A percentile compares a stretch with the other conserved stretches of the same genome.
phyloP scores from a whole-genome alignment of 2,329 filamentous ascomycete genomes.

The Calonectria leucothoes region DNA sequence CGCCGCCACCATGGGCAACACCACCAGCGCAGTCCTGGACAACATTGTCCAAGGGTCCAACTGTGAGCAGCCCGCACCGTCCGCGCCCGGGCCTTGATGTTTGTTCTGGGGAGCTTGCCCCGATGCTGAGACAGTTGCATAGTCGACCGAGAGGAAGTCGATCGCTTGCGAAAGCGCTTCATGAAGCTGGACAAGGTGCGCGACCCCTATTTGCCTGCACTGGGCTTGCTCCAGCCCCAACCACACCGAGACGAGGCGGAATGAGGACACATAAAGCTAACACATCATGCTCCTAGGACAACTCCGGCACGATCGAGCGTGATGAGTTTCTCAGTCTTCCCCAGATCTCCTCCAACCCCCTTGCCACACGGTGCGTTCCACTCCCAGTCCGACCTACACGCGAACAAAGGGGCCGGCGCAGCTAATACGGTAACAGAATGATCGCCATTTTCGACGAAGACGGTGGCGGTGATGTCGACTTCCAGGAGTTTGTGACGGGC shows the following conservation, averaged over 20 bases:
- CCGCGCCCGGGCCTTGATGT: background rate
- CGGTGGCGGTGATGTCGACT: slow-evolving; percentile 96
- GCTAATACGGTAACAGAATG: slow-evolving; percentile 70
- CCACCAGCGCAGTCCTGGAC: slow-evolving; percentile 82
- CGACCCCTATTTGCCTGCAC: slow-evolving; percentile 18
- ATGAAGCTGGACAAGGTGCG: slow-evolving; percentile 98
- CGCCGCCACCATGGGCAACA: slow-evolving; percentile 70
- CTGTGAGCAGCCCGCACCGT: slow-evolving; percentile 67
- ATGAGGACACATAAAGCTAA: slow-evolving; percentile 10
- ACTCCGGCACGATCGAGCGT: slow-evolving; percentile 97
- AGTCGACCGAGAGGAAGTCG: slow-evolving; percentile 98
- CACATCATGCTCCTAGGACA: slow-evolving; percentile 71
- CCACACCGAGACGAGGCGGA: background rate
- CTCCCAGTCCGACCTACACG: background rate
- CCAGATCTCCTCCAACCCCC: slow-evolving; percentile 96
- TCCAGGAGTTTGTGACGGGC: slow-evolving; percentile 97
- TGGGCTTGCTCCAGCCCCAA: background rate
- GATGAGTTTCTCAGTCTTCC: slow-evolving; percentile 98
- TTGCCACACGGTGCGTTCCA: slow-evolving; percentile 82
- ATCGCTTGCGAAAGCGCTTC: slow-evolving; percentile 94
- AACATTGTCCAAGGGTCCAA: slow-evolving; percentile 97
- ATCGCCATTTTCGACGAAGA: slow-evolving; percentile 99
- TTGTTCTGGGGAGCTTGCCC: background rate
- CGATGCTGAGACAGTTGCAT: slow-evolving; percentile 29
- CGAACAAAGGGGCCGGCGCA: slow-evolving; percentile 16